These are phyloP conservation scores for Cyanidiococcus yangmingshanensis DNA, from an alignment of 23 red algal species.

Conservation along the genomic window DNA sequence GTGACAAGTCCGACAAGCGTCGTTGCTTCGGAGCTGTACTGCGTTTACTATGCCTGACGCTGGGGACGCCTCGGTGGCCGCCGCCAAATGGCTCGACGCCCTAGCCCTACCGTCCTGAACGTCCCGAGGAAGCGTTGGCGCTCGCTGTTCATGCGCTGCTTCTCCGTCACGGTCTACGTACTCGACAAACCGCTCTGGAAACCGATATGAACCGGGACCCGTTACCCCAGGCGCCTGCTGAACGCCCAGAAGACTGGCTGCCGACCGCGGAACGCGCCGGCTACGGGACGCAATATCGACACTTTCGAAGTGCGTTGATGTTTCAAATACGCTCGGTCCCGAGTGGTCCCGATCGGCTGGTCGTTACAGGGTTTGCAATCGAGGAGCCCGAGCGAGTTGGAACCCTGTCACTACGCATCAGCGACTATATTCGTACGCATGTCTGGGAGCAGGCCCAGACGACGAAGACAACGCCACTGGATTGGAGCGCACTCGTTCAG, in stretches of 20 bases:
- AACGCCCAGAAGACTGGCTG: conserved; percentile 32
- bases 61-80: conserved; percentile 6
- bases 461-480: background rate
- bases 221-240: background rate
- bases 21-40: too few species aligned
- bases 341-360: conserved; percentile 19
- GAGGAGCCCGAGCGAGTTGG: conserved; percentile 29
- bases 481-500: conserved; percentile 36
- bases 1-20: too few species aligned
- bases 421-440: conserved; percentile 18
- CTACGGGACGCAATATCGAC: conserved; percentile 48
- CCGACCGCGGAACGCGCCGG: conserved; percentile 10
- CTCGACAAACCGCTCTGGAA: conserved; percentile 6
- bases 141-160: conserved; percentile 74
- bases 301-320: conserved; percentile 37
- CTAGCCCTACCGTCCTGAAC: background rate
- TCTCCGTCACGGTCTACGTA: conserved; percentile 72
- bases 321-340: conserved; percentile 45
- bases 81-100: background rate
- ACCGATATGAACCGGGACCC: background rate
- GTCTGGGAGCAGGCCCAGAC: background rate
- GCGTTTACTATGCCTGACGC: conserved; percentile 12
- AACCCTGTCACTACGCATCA: conserved; percentile 16
- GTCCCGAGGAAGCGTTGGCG: conserved; percentile 45
- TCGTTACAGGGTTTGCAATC: conserved; percentile 35